phyloP scores from a whole-genome alignment of 179 eudicot species.

The Camellia oleifera region DNA sequence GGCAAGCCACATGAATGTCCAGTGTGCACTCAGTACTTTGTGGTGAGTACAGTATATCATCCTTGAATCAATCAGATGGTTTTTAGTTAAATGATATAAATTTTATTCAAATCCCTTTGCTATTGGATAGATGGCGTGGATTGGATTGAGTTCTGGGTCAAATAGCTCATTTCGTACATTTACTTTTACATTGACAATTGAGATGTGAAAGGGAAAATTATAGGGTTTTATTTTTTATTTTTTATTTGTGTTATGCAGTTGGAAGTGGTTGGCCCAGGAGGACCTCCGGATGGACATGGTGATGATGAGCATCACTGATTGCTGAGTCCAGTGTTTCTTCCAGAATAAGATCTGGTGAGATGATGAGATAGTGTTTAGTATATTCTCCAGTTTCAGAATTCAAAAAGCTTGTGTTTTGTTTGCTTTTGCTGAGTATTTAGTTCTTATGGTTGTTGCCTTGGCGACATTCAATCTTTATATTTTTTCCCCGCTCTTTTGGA shows the following conservation, averaged over 20 bases:
- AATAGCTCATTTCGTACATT: no score
- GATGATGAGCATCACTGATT: slow-evolving; percentile 70
- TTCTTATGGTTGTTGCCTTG: slow-evolving; percentile 29
- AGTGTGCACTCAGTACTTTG: slow-evolving; percentile 77
- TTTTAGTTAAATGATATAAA: neutral
- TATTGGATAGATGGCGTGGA: neutral
- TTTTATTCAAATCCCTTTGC: neutral
- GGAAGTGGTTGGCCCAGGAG: slow-evolving; percentile 95
- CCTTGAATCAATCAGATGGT: neutral
- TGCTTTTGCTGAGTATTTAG: slow-evolving; percentile 31
- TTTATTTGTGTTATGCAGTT: slow-evolving; percentile 41
- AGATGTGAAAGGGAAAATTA: neutral
- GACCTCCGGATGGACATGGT: slow-evolving; percentile 86
- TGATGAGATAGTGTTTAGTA: slow-evolving; percentile 35
- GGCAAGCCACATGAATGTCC: slow-evolving; percentile 75
- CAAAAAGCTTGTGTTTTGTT: slow-evolving; percentile 37
- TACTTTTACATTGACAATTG: no score
- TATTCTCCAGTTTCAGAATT: slow-evolving; percentile 38
- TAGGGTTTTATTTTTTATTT: neutral
- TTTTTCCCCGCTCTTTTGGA: neutral
- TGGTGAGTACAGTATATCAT: slow-evolving; percentile 33
- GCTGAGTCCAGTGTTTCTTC: slow-evolving; percentile 32
- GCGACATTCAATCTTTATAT: slow-evolving; percentile 23
- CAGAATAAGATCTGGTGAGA: slow-evolving; percentile 56
- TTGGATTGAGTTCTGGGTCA: neutral